A percentile compares a stretch with the other conserved stretches of the same genome.
phyloP scores from a whole-genome alignment of 345 rosid genomes.

The Toxicodendron radicans region DNA sequence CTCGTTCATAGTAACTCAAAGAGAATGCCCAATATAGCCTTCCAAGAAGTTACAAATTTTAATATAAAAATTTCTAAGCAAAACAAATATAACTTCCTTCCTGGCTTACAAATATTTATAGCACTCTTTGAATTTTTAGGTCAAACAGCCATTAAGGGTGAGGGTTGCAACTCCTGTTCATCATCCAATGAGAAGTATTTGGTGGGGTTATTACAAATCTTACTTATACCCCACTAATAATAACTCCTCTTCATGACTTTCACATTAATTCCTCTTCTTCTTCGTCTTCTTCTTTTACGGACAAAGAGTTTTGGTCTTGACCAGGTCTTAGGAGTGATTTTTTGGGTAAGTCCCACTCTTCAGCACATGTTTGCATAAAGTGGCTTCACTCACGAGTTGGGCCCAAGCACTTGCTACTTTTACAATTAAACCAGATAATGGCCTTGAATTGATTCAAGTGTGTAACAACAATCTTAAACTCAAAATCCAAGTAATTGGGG shows the following conservation, averaged over 20 bases:
- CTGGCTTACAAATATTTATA: background rate
- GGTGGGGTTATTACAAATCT: background rate
- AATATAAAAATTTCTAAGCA: background rate
- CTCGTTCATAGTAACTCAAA: background rate
- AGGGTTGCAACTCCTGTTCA: background rate
- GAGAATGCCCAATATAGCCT: background rate
- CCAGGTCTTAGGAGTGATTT: background rate
- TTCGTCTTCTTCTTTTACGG: no score
- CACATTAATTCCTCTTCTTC: no score
- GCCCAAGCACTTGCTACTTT: background rate
- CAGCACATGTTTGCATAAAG: background rate
- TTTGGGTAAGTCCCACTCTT: background rate
- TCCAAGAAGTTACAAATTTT: background rate
- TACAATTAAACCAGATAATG: no score
- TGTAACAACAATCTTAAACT: no score
- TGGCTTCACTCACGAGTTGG: background rate
- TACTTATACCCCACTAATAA: background rate
- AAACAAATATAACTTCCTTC: background rate
- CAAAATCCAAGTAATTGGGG: no score
- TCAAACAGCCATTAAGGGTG: background rate
- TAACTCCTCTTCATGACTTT: background rate
- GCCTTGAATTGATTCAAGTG: no score
- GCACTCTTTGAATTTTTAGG: background rate
- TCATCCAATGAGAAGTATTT: background rate
- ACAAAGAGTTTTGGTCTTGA: background rate